Base-by-base conservation (phyloP, 176 grass and related monocot species). In the Oropetium thomaeum region DNA sequence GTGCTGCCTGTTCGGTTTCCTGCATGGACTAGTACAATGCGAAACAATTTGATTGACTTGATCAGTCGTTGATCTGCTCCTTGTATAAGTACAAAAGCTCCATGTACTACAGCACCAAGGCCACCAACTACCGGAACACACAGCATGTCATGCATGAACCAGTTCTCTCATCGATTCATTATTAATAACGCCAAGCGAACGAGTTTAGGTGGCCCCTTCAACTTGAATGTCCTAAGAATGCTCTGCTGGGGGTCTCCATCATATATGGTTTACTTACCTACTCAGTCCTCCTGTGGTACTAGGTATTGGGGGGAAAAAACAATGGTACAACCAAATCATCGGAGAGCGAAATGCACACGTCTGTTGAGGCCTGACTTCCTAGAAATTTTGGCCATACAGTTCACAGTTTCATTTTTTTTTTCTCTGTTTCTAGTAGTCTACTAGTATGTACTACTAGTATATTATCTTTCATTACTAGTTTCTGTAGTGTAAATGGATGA, bases 151-250 rank as follows among this genome's bases (percentile, higher is more conserved):
- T 20, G 29, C 34, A 29, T 32, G 4, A 12, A 49, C 43, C 39
- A 9, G 5, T 73, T 19, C 34, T 67, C 40, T 17, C 29, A 3
- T 65, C 2, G 16, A 7, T 12, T 52, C 59, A 31, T 63, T 26
- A 31, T 63, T 26, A 28, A 58, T 20, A 55, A 59, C 29, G 30
- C 55, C 53, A 45, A 40, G 44, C 12, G 23, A 38, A 29, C 33
- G 75, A 27, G 48, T 79, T 85, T 85, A 58, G 74, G 83, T 85
- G 16, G 23, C 33, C 20, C 53, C 55, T 64, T 42, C 38, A 37
- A 40, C 9, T 30, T 22, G 8, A 70, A 55, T 41, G 48, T 62
- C 62, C 7, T 15, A 48, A 27, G 25, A 70, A 15, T 53, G 26
- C 29, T 30, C 58, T 11, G 53, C 47, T n/a, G 77, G 43, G 43